Evolutionary conservation across 2,329 filamentous ascomycete species (phyloP), one percentile per base, ranked within the genome.

Genomic region (Claviceps sp.): DNA sequence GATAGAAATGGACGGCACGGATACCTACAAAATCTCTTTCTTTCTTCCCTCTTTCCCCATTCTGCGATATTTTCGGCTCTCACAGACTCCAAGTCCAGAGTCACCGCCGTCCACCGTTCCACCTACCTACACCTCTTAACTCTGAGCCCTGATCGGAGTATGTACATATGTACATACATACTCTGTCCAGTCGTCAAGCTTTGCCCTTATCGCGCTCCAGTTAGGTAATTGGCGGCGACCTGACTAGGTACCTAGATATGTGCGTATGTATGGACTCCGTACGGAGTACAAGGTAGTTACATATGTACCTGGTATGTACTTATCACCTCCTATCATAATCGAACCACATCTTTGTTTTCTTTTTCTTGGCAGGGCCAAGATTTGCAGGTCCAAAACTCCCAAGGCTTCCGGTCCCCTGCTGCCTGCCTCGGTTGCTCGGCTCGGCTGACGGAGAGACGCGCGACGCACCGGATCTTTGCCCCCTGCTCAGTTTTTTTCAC

Each of bases 181-280:
- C 16, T 20, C n/a, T 46, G 44, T 46, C 22, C 14, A 0, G 29
- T 34, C 29, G 17, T 46, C 29, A 7, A 20, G 45, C 9, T 11
- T 22, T 37, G 36, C 11, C 17, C 17, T 46, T 45, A 29, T 20
- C 29, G 45, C 29, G n/a, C 26, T 20, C 23, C 23, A 36, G 16
- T 29, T 29, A 29, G 26, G 26, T 20, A 8, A 50, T 53, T 50
- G 52, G 52, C 49, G 48, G 16, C 26, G 46, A 17, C 16, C 20
- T 43, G 29, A 34, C 9, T 29, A 29, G 26, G 26, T 29, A 29
- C 26, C 7, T 26, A 5, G n/a, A n/a, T n/a, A 29, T 26, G 23
- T 26, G 20, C 20, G 23, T 26, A 26, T 6, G 23, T 7, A 26
- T 6, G 5, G n/a, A n/a, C n/a, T n/a, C 20, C 20, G 20, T 20